These are phyloP conservation scores for Picea abies DNA, from an alignment of 83 land plant genomes.

Conservation along the genomic window DNA sequence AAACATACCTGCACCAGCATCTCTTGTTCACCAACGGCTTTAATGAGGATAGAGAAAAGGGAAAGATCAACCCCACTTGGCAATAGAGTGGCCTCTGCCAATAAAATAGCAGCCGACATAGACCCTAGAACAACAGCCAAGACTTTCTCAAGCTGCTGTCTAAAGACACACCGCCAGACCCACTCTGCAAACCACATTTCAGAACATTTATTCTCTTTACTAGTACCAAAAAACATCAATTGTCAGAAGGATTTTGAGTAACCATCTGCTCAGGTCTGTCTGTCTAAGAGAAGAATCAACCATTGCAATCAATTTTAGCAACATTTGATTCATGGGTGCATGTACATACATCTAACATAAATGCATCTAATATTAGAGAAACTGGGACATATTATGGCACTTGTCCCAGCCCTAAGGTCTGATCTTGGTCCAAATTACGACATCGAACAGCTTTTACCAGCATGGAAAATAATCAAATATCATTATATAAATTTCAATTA, in stretches of 20 bases:
- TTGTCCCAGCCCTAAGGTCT: neutral
- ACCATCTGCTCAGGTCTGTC: neutral
- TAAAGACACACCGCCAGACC: constrained; percentile 83
- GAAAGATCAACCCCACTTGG: constrained; percentile 85
- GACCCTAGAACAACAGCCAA: constrained; percentile 74
- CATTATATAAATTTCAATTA: no score
- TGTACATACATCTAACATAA: neutral
- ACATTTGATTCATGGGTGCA: neutral
- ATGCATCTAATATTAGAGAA: neutral
- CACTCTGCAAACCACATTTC: constrained; percentile 53
- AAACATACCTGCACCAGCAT: constrained; percentile 88
- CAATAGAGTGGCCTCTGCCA: constrained; percentile 96
- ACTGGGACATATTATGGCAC: neutral
- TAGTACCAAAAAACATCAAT: neutral
- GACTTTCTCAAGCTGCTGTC: constrained; percentile 67
- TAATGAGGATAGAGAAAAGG: constrained; percentile 89
- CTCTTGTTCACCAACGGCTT: constrained; percentile 65
- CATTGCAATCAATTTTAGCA: neutral
- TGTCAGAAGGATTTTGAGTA: neutral
- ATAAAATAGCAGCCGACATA: constrained; percentile 87
- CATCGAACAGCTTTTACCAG: no score
- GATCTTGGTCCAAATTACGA: neutral
- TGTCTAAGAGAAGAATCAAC: neutral
- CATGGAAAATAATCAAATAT: no score
- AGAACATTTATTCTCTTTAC: neutral